A percentile compares a stretch with the other conserved stretches of the same genome.
These are phyloP conservation scores for Russula earlei DNA, from an alignment of 768 basidiomycete genomes.

Conservation along the genomic window DNA sequence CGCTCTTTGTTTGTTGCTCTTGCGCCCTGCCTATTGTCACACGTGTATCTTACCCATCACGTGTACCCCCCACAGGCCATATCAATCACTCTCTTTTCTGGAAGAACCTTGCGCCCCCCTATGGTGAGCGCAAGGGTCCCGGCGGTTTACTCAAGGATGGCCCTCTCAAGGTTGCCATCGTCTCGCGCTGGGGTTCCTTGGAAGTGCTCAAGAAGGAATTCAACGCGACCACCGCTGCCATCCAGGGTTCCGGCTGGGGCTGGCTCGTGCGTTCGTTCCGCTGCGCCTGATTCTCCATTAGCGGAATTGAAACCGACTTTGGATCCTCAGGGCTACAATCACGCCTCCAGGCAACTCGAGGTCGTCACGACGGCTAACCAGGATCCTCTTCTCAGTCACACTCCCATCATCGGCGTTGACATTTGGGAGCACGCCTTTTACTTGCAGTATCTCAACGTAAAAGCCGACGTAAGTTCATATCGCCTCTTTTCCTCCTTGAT, in stretches of 20 bases:
- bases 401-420: conserved; percentile 85
- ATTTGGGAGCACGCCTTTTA: conserved; percentile 98
- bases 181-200: conserved; percentile 52
- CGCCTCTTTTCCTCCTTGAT: not conserved
- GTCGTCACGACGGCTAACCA: conserved; percentile 91
- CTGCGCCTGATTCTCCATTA: too few species aligned
- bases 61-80: conserved; percentile 46
- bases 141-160: conserved; percentile 54
- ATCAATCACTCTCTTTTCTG: conserved; percentile 96
- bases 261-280: conserved; percentile 89
- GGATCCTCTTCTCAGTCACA: conserved; percentile 71
- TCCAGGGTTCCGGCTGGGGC: conserved; percentile 95
- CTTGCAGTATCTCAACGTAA: conserved; percentile 93
- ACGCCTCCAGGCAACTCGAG: conserved; percentile 61
- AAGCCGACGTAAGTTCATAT: conserved; percentile 63
- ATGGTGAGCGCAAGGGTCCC: conserved; percentile 40
- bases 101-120: conserved; percentile 77
- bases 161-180: conserved; percentile 57
- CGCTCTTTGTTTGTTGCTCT: too few species aligned
- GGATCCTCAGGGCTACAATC: conserved; percentile 53
- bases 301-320: conserved; percentile 1
- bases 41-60: conserved; percentile 4
- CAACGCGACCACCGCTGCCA: conserved; percentile 73
- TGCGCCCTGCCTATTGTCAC: not conserved
- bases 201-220: conserved; percentile 72